A percentile compares a stretch with the other conserved stretches of the same genome.
Conservation (phyloP, 371 early-diverging fungal genomes). For the Mortierella sp. region DNA sequence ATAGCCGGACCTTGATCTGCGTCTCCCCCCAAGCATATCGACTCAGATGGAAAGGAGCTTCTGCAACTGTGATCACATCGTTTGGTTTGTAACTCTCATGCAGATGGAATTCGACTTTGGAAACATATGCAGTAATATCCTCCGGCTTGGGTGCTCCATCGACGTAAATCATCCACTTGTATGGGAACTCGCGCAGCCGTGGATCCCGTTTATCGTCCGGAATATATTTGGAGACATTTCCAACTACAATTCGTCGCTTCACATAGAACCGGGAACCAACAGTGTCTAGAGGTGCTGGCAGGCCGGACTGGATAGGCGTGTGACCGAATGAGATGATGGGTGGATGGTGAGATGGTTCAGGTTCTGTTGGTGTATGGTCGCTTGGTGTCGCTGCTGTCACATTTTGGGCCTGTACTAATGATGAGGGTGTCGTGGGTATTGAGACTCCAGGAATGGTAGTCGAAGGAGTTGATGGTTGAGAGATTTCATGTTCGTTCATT, state of each 20-base stretch:
- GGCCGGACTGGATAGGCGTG: slow-evolving; percentile 33
- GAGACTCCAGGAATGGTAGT: background rate
- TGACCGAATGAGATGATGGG: slow-evolving; percentile 49
- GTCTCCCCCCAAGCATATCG: slow-evolving; percentile 96
- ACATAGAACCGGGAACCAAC: slow-evolving; percentile 88
- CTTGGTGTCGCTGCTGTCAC: background rate
- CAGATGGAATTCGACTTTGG: slow-evolving; percentile 84
- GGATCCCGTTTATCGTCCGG: slow-evolving; percentile 72
- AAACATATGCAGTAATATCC: slow-evolving; percentile 74
- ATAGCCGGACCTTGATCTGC: slow-evolving; percentile 83
- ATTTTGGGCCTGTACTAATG: background rate
- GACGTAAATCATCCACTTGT: slow-evolving; percentile 94
- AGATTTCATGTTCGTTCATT: slow-evolving; percentile 35
- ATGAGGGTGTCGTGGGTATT: background rate
- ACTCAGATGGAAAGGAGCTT: slow-evolving; percentile 85
- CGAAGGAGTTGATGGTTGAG: slow-evolving; percentile 23
- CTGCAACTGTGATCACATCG: slow-evolving; percentile 83
- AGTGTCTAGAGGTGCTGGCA: slow-evolving; percentile 50
- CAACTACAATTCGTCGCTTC: slow-evolving; percentile 80
- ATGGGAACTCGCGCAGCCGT: slow-evolving; percentile 70
- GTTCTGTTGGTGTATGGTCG: background rate
- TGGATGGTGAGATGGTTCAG: slow-evolving; percentile 20
- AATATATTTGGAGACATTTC: slow-evolving; percentile 86
- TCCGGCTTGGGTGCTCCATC: slow-evolving; percentile 64
- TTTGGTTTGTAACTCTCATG: slow-evolving; percentile 92